These are phyloP conservation scores for Termitomyces sp. DNA, from an alignment of 768 basidiomycete genomes.

Conservation along the genomic window DNA sequence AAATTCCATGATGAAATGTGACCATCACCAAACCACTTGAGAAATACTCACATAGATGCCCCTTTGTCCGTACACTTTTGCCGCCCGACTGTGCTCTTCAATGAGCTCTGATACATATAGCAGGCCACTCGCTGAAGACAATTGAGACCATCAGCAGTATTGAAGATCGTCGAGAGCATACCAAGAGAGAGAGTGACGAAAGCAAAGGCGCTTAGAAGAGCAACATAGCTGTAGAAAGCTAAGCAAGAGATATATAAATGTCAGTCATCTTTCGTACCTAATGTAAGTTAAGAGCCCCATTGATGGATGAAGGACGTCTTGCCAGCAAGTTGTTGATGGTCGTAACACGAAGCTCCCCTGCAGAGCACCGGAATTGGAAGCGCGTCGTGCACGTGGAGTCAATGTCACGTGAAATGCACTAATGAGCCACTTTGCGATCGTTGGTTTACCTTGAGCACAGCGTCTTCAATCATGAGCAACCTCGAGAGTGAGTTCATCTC, in stretches of 20 bases:
- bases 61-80: constrained; percentile 79
- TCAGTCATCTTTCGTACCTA: constrained; percentile 34
- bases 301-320: constrained; percentile 5
- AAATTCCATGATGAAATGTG: background rate
- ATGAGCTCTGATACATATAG: constrained; percentile 93
- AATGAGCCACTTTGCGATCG: background rate
- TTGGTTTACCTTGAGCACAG: background rate
- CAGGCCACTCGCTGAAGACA: constrained; percentile 75
- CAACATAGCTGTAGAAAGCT: constrained; percentile 53
- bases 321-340: constrained; percentile 9
- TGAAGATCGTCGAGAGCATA: constrained; percentile 25
- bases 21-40: background rate
- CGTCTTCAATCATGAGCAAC: constrained; percentile 54
- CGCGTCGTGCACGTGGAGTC: constrained; percentile 9
- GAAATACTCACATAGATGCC: constrained; percentile 73
- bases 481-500: constrained; percentile 72
- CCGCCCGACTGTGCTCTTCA: constrained; percentile 82
- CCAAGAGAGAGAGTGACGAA: constrained; percentile 93
- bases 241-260: background rate
- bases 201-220: constrained; percentile 70
- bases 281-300: constrained; percentile 60
- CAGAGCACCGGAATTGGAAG: background rate
- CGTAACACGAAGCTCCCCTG: background rate
- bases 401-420: constrained; percentile 13
- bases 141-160: background rate